Evolutionary conservation across 1,284 basidiomycete species (phyloP), one percentile per base, ranked within the genome.

Genomic region (Mrakiaceae sp.): DNA sequence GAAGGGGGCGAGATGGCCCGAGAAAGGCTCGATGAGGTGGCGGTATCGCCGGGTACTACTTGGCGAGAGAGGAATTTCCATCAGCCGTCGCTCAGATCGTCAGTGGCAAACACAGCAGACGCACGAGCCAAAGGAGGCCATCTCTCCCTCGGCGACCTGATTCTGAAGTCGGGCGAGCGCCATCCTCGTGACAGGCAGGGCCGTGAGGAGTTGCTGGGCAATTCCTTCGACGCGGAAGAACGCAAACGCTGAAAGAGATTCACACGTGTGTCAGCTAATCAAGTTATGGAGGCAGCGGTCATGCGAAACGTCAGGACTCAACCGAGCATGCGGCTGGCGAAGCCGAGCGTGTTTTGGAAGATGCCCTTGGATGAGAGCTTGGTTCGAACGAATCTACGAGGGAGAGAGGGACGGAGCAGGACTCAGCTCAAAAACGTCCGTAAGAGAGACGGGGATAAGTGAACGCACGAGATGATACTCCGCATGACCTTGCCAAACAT

Each of bases 201-300:
- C 76, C 8, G 76, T 72, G 4, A 80, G 72, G 1, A 80, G 74
- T 70, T 80, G 79, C 52, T 77, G 72, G 0, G 76, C 79, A 9
- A 81, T 76, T 43, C 79, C 79, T 14, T 79, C 79, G 54, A 81
- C 71, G 42, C 78, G 74, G 72, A 80, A 81, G 73, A 80, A 81
- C 4, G 79, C 78, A 64, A 80, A 77, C 0, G 79, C 78, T 75
- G 69, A 16, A 16, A 27, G 2, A 51, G 8, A 51, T 16, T 57
- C 40, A 58, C 54, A 51, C 46, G 11, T 14, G 46, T 43, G 51
- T 43, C 40, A 42, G 39, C 49, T 46, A 27, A 27, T 27, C 27
- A 27, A 27, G 27, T 27, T 27, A 27, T 27, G 27, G 4, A 5
- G 51, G 46, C 9, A 12, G 12, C 44, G 12, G 7, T 14, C 49